These are phyloP conservation scores for Phytopythium sindhum DNA, from an alignment of 352 stramenopile genomes.

Conservation along the genomic window DNA sequence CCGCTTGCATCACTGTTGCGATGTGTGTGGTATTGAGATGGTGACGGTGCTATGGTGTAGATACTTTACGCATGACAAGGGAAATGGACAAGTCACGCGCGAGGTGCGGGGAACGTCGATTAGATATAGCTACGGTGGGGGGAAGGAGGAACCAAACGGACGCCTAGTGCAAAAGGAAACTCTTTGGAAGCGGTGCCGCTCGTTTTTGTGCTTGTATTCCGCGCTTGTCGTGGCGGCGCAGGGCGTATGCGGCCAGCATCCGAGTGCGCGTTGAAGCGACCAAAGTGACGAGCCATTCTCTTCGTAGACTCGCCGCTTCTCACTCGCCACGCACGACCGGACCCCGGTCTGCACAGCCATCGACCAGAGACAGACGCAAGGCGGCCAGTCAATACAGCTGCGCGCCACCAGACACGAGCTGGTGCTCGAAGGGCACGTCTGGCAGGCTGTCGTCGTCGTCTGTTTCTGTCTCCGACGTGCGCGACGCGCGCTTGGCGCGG, in stretches of 20 bases:
- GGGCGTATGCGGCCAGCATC: not conserved
- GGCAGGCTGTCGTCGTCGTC: conserved; percentile 47
- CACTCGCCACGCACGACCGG: not conserved
- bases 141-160: not conserved
- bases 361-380: not conserved
- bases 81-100: not conserved
- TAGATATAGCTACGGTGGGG: conserved; percentile 3
- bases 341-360: too few species aligned
- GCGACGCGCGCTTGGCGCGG: conserved; percentile 30
- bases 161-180: not conserved
- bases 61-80: not conserved
- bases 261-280: not conserved
- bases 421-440: conserved; percentile 45
- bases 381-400: conserved; percentile 15
- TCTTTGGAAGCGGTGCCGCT: not conserved
- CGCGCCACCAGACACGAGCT: conserved; percentile 23
- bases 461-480: conserved; percentile 30
- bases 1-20: not conserved
- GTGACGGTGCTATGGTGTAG: too few species aligned
- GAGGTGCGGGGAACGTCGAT: conserved; percentile 1
- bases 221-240: not conserved
- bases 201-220: not conserved
- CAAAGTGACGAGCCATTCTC: not conserved
- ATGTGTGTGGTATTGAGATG: too few species aligned
- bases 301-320: not conserved